Percentiles rank a stretch among this genome's conserved stretches.
phyloP scores from a whole-genome alignment of 768 basidiomycete species.

The Mycena kentingensis region DNA sequence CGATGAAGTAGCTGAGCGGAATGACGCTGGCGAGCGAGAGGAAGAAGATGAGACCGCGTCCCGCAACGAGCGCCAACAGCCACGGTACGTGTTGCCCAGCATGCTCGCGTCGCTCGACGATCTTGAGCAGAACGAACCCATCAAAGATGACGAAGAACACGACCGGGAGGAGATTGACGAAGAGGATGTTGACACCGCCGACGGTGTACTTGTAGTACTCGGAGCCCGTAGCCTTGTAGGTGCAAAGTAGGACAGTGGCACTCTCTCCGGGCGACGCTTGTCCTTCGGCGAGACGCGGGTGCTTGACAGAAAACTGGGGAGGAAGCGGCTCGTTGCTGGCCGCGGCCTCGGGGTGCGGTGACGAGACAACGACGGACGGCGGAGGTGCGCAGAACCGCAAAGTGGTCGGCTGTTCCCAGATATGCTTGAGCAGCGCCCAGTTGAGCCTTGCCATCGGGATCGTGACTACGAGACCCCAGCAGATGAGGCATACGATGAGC shows the following conservation, averaged over 20 bases:
- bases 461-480: slow-evolving; percentile 94
- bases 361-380: slow-evolving; percentile 59
- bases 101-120: slow-evolving; percentile 62
- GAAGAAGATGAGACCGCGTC: slow-evolving; percentile 79
- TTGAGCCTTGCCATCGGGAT: slow-evolving; percentile 98
- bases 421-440: slow-evolving; percentile 88
- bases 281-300: slow-evolving; percentile 77
- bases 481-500: slow-evolving; percentile 82
- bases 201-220: slow-evolving; percentile 99
- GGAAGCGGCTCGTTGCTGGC: slow-evolving; percentile 28
- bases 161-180: slow-evolving; percentile 90
- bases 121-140: slow-evolving; percentile 76
- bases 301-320: slow-evolving; percentile 65
- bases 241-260: slow-evolving; percentile 92
- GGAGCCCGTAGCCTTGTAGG: slow-evolving; percentile 85
- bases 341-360: slow-evolving; percentile 28
- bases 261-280: slow-evolving; percentile 85
- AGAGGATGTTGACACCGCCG: slow-evolving; percentile 97
- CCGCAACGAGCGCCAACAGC: slow-evolving; percentile 68
- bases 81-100: slow-evolving; percentile 60
- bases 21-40: slow-evolving; percentile 89
- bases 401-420: slow-evolving; percentile 75
- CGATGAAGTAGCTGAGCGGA: slow-evolving; percentile 97
- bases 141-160: slow-evolving; percentile 97
- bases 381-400: slow-evolving; percentile 95